Percentiles rank a stretch among this genome's conserved stretches.
phyloP scores from a whole-genome alignment of 306 rosid genomes.

The Rosa lucieae region DNA sequence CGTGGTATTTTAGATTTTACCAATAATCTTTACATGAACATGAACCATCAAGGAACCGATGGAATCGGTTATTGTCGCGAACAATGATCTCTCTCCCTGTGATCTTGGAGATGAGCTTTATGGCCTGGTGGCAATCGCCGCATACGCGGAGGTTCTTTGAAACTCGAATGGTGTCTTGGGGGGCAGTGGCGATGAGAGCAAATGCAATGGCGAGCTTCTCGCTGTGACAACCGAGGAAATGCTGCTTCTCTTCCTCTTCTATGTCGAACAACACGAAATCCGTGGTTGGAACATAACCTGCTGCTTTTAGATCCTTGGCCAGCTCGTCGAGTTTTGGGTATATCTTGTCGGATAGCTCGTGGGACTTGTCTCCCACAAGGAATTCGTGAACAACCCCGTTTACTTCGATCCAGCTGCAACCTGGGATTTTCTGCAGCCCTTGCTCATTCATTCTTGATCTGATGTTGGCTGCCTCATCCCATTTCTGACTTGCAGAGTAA shows the following conservation, averaged over 20 bases:
- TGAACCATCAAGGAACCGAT: conserved; percentile 52
- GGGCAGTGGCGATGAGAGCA: conserved; percentile 47
- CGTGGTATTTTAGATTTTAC: conserved; percentile 29
- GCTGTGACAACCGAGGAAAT: conserved; percentile 66
- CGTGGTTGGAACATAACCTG: conserved; percentile 67
- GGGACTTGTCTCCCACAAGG: conserved; percentile 67
- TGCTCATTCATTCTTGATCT: conserved; percentile 53
- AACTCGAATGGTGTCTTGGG: conserved; percentile 52
- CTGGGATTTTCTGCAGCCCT: conserved; percentile 61
- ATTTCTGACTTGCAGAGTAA: conserved; percentile 59
- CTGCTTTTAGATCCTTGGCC: conserved; percentile 57
- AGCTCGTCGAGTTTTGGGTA: conserved; percentile 57
- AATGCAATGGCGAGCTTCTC: conserved; percentile 78
- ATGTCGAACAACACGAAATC: conserved; percentile 71
- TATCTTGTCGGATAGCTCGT: conserved; percentile 55
- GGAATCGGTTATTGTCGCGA: conserved; percentile 69
- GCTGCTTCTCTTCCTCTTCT: conserved; percentile 77
- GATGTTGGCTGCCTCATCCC: conserved; percentile 64
- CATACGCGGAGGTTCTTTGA: conserved; percentile 76
- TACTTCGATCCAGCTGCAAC: conserved; percentile 72
- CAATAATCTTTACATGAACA: conserved; percentile 78
- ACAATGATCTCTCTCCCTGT: conserved; percentile 55
- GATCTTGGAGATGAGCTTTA: conserved; percentile 59
- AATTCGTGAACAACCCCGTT: conserved; percentile 61
- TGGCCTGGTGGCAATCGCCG: conserved; percentile 71